Evolutionary conservation across 306 rosid species (phyloP), one percentile per base, ranked within the genome.

Genomic region (Prosopis cineraria): DNA sequence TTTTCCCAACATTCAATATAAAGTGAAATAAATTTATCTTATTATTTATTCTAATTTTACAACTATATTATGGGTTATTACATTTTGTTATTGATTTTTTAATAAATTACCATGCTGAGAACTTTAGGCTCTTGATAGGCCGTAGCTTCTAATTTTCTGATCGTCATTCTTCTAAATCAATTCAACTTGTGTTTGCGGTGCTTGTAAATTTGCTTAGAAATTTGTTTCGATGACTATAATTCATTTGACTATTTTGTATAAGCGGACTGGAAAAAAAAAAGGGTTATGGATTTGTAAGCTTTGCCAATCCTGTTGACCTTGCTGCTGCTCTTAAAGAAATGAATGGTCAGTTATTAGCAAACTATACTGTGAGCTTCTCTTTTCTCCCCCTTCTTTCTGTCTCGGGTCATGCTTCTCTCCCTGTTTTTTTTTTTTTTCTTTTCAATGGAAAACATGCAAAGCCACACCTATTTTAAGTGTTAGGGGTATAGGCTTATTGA

Each of bases 291-390:
- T 90, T 88, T 84, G 90, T 90, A 45, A 86, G 92, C 87, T 90
- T 90, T 84, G 82, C 92, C 78, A 90, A 72, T 73, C 89, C 90
- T 7, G 40, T 87, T 72, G 89, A 85, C 64, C 91, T 95, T 55
- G 99, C 99, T 71, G 97, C 84, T 59, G 96, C 98, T 45, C 93
- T 93, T 63, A 96, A 96, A 85, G 99, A 96, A 88, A 93, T 93
- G 97, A 93, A 93, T 59, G 98, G 97, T 96, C 53, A 76, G 86
- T 70, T 74, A 75, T 41, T 63, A 33, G 41, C 67, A 34, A 52
- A 71, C 50, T 72, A 36, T n/a, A n/a, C n/a, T n/a, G n/a, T n/a
- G 12, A 76, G 72, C 55, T 2, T 34, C 56, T 29, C 19, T 65
- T 76, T 29, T 47, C 63, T n/a, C n/a, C n/a, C n/a, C n/a, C n/a